Conservation (phyloP, 2,329 filamentous ascomycete genomes). For the Lecanosticta acicola region DNA sequence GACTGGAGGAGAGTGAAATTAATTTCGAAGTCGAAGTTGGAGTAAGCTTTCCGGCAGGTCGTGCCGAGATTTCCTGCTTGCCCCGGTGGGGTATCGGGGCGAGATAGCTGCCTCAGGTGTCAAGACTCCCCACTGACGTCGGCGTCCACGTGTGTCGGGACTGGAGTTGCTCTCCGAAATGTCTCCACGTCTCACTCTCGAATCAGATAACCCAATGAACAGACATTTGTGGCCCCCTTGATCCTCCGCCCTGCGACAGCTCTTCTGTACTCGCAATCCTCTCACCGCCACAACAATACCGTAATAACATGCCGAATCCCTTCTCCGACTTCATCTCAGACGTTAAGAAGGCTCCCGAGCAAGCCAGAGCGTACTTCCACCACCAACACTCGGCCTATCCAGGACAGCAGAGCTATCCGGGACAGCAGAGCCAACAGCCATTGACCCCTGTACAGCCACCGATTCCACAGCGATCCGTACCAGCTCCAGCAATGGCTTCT, state of each 20-base stretch:
- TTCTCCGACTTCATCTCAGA: neutral
- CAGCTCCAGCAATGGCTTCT: conserved; percentile 9
- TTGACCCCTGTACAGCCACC: conserved; percentile 4
- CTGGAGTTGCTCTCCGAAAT: too few species aligned
- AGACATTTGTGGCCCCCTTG: too few species aligned
- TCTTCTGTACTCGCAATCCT: too few species aligned
- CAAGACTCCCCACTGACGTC: neutral
- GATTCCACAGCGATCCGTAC: conserved; percentile 8
- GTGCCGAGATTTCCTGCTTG: neutral
- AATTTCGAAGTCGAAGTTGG: conserved; percentile 1
- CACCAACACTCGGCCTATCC: neutral
- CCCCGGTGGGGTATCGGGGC: too few species aligned
- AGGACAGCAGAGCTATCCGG: conserved; percentile 1
- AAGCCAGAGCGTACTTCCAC: conserved; percentile 1
- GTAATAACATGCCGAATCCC: neutral
- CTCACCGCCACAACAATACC: too few species aligned
- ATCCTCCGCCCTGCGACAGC: too few species aligned
- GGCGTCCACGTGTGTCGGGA: too few species aligned
- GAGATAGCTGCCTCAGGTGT: neutral
- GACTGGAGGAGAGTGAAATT: neutral
- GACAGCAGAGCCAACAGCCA: neutral
- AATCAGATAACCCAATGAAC: too few species aligned
- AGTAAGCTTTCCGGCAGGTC: neutral
- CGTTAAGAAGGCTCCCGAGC: neutral
- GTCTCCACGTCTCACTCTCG: neutral